Base-by-base conservation (phyloP, 208 protist species). In the Naegleria lovaniensis region DNA sequence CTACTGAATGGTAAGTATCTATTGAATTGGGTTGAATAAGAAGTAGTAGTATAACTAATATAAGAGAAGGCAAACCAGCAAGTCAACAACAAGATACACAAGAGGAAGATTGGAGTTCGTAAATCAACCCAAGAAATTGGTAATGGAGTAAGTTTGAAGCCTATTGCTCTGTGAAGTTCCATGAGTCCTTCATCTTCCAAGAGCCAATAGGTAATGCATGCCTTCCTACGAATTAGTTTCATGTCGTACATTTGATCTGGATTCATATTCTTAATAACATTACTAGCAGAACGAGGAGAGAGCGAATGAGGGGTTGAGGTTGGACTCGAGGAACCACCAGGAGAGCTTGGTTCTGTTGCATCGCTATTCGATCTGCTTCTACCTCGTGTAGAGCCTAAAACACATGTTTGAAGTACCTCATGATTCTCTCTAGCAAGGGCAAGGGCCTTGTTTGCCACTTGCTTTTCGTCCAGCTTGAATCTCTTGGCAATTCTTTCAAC, bases 391-490 rank as follows among this genome's bases (percentile, higher is more conserved):
- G 67, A 79, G 2, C 29, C 29, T 36, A 79, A 29, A 36, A 36
- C 29, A 79, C 16, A 79, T 15, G 67, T 36, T 33, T 79, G 67
- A 9, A 79, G n/a, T 36, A 79, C 67, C n/a, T 79, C 67, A 9
- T 79, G 67, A 79, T 79, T 79, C 25, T 79, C 67, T 33, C 25
- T 79, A 36, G 67, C 67, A 13, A 79, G 29, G 9, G 67, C 19
- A 79, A 79, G 13, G 19, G 43, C 85, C 25, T 29, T 39, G 6
- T 88, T 29, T 33, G 85, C 85, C 3, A 88, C 85, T 58, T 88
- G n/a, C 5, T 58, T 88, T 58, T 88, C 85, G 39, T 88, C 43
- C 15, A 88, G 39, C 85, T 88, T 88, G 19, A 40, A 40, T 29
- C 43, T 29, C 6, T 88, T 51, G 13, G 85, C 85, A 48, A 88